Evolutionary conservation across 129 eudicot genomes (phyloP).

Genomic region (Saposhnikovia divaricata): DNA sequence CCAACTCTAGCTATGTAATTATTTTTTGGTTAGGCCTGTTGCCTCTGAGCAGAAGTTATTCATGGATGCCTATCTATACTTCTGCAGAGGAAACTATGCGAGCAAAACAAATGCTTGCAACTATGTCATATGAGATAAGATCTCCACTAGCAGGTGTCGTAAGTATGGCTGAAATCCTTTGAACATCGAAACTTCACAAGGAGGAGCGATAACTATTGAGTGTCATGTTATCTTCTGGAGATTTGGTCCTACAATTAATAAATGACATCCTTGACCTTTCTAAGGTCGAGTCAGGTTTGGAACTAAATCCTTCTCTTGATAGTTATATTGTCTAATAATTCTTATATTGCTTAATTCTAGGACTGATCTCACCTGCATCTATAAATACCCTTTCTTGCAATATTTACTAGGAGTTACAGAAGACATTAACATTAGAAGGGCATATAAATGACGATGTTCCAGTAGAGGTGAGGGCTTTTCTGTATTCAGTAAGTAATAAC

Average conservation of each 20-base stretch:
- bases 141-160: constrained; percentile 91
- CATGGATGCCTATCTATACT: constrained; percentile 1
- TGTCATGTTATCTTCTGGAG: constrained; percentile 92
- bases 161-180: constrained; percentile 79
- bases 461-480: no score
- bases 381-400: no score
- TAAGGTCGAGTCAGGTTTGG: constrained; percentile 87
- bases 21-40: background rate
- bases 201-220: constrained; percentile 63
- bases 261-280: constrained; percentile 96
- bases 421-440: no score
- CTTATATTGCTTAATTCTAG: no score
- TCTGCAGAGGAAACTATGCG: constrained; percentile 96
- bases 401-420: no score
- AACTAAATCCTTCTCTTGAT: no score
- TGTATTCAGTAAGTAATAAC: no score
- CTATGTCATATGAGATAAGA: constrained; percentile 54
- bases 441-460: no score
- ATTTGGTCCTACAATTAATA: constrained; percentile 78
- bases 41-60: constrained; percentile 4
- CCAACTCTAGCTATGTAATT: background rate
- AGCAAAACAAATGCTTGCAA: constrained; percentile 93
- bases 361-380: no score
- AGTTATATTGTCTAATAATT: no score
- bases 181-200: constrained; percentile 69